These are phyloP conservation scores for Ampelocalamus luodianensis DNA, from an alignment of 176 grass and related monocot species.

Conservation along the genomic window DNA sequence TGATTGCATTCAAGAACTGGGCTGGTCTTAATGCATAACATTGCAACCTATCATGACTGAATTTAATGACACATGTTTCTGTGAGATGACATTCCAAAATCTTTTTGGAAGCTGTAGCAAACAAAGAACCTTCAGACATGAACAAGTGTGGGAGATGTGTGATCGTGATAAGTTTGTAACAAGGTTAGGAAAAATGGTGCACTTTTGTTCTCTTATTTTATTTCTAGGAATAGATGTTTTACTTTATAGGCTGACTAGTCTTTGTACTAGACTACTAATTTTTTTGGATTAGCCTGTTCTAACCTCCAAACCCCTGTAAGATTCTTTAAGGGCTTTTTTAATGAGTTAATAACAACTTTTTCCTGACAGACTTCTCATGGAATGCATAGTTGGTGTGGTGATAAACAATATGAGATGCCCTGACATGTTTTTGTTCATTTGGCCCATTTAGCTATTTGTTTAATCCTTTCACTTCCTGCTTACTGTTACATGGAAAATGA, in stretches of 20 bases:
- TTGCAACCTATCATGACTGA: constrained; percentile 4
- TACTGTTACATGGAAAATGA: constrained; percentile 5
- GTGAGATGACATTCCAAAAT: constrained; percentile 30
- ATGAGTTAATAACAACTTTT: constrained; percentile 12
- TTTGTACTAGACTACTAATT: background rate
- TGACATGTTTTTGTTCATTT: background rate
- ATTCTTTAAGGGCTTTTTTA: constrained; percentile 22
- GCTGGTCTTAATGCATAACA: constrained; percentile 80
- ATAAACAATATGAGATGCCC: background rate
- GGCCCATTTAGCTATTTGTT: background rate
- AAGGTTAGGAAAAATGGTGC: constrained; percentile 14
- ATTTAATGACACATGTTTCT: background rate
- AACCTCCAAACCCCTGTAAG: constrained; percentile 30
- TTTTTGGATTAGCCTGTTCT: background rate
- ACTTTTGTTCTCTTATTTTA: constrained; percentile 33
- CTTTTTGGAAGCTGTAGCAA: constrained; percentile 31
- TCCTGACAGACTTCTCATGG: background rate
- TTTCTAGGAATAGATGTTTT: constrained; percentile 35
- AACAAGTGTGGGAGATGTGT: constrained; percentile 27
- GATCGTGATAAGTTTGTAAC: constrained; percentile 5
- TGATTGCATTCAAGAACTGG: constrained; percentile 98
- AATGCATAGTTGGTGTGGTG: background rate
- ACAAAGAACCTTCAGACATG: constrained; percentile 24
- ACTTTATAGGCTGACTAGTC: constrained; percentile 21
- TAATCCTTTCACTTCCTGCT: background rate